Base-by-base conservation (phyloP, 306 rosid genomes). In the Delonix regia region DNA sequence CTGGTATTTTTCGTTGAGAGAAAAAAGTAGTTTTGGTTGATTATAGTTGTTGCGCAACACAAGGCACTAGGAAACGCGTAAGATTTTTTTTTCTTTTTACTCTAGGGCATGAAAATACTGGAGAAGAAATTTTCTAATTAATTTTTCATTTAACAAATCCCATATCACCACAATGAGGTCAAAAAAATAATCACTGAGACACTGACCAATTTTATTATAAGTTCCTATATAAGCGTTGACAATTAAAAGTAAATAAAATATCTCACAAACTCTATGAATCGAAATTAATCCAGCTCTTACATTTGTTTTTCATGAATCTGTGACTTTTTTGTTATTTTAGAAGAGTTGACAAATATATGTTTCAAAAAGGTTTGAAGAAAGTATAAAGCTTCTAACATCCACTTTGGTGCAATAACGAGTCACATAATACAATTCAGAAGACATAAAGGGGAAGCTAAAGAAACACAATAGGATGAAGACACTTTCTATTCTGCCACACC, bases 351-450 rank as follows among this genome's bases (percentile, higher is more conserved):
- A 18, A 60, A 47, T 34, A 36, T 47, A 10, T 14, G 55, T 45
- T 21, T 70, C 69, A 33, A 60, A 78, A 21, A 63, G 25, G 71
- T 22, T 78, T 53, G 45, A 51, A 15, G 59, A 69, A 42, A 42
- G 62, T 6, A 47, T 69, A 70, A 69, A 62, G 70, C 21, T 78
- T 49, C 53, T 9, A 34, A 70, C 34, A 16, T 34, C 82, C 72
- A 79, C 83, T 70, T 7, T 36, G 45, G 36, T 71, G 73, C 55
- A 47, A 48, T 71, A 48, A 79, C 71, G 78, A 24, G 25, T 18
- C 30, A 14, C 53, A 78, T 18, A 70, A 47, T 47, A 47, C 24
- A 33, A 70, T 60, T 30, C 18, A 30, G 44, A 30, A 71, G 36
- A 33, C 61, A 44, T 47, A 48, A 79, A 79, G 42, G 60, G 57